Base-by-base conservation (phyloP, 169 alveolate species). In the Plasmodium gallinaceum region DNA sequence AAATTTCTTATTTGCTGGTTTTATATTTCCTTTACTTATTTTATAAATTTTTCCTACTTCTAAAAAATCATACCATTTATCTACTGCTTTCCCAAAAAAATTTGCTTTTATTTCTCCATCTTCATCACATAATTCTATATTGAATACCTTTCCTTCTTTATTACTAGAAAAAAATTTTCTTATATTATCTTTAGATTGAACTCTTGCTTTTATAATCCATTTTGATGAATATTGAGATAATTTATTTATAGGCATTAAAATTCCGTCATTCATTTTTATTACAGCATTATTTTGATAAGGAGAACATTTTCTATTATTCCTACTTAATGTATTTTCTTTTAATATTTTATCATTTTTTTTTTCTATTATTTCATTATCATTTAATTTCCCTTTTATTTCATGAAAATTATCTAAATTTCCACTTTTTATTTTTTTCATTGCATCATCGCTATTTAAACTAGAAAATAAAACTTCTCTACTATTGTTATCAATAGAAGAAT, bases 31-130 rank as follows among this genome's bases (percentile, higher is more conserved):
- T 39, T 92, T 93, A 75, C 95, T 90, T 45, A 94, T 92, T 65
- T 92, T 88, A 85, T 94, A 94, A 7, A 94, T 94, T 86, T 90
- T 93, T 0, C 95, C 95, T 22, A 90, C 95, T 87, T 94, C 93
- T 12, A 94, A 51, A 60, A 87, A 94, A 54, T 93, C 60, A 86
- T 87, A 94, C 96, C 96, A 94, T 76, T 92, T 94, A 42, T 86
- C 94, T n/a, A 94, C 96, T 16, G 96, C 95, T 32, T 94, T 94
- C 8, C 96, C 96, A 52, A 94, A 94, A 26, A 94, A 80, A 74
- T 88, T 88, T n/a, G 92, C 96, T 24, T 93, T 66, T 4, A 94
- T 94, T 61, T 94, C 96, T 18, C 91, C 91, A 66, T 52, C 70
- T 45, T 70, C 91, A 68, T 83, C 91, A 83, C 91, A 83, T 6